Conservation (phyloP, 2,329 filamentous ascomycete species). For the Fusarium stilboides region DNA sequence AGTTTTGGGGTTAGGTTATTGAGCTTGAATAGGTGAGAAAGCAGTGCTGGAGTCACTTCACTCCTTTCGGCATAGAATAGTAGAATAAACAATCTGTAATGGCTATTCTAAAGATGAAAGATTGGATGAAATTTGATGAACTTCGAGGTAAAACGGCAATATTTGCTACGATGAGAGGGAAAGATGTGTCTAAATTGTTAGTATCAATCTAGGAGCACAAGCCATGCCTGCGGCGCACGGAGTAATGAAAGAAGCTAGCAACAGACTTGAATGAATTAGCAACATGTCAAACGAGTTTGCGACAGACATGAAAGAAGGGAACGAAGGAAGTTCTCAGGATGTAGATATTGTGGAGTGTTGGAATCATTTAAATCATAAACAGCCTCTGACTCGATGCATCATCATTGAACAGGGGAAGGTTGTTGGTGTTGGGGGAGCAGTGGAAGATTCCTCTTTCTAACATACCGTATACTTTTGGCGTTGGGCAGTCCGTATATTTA, state of each 20-base stretch:
- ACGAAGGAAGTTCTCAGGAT: conserved; percentile 32
- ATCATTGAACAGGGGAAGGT: conserved; percentile 54
- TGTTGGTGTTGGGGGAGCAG: too few species aligned
- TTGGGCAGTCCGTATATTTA: too few species aligned
- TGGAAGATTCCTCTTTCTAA: too few species aligned
- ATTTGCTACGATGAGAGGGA: too few species aligned
- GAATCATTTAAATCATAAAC: conserved; percentile 64
- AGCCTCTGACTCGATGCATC: conserved; percentile 62
- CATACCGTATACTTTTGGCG: too few species aligned
- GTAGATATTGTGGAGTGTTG: conserved; percentile 53
- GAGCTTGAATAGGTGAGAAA: too few species aligned
- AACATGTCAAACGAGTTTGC: neutral
- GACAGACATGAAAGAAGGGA: neutral
- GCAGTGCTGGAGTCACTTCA: neutral
- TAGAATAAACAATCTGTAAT: too few species aligned
- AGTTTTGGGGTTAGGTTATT: neutral
- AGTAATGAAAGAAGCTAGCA: neutral
- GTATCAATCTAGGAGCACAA: neutral
- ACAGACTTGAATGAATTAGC: conserved; percentile 4
- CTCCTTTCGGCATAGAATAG: too few species aligned
- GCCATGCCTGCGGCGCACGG: neutral
- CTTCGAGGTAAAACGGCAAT: too few species aligned
- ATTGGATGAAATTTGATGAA: too few species aligned
- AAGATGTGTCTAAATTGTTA: neutral
- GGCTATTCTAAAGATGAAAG: too few species aligned